These are phyloP conservation scores for Xylaria sp. DNA, from an alignment of 2,329 filamentous ascomycete species.

Conservation along the genomic window DNA sequence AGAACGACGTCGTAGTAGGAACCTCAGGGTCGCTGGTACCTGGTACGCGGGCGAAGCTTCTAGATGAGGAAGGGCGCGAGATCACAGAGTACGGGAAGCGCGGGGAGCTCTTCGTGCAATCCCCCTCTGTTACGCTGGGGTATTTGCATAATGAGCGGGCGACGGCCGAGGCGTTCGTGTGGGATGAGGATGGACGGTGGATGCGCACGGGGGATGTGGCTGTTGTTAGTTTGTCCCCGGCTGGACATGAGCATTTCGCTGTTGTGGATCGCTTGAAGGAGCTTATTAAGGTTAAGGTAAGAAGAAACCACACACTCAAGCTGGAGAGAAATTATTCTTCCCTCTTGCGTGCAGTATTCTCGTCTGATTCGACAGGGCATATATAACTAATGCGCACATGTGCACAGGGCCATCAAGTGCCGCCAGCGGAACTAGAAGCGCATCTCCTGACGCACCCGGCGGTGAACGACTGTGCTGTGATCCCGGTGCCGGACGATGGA, in stretches of 20 bases:
- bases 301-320: conserved; percentile 4
- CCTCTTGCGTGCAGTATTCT: neutral
- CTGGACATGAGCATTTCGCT: conserved; percentile 82
- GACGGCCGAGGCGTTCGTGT: conserved; percentile 80
- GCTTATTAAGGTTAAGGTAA: conserved; percentile 64
- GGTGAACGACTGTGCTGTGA: conserved; percentile 83
- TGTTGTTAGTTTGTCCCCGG: conserved; percentile 70
- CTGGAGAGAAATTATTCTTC: neutral
- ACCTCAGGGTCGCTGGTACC: conserved; percentile 78
- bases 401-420: conserved; percentile 77
- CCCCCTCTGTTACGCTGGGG: conserved; percentile 80
- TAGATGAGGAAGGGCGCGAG: conserved; percentile 76
- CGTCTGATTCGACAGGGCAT: too few relatives aligned
- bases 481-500: conserved; percentile 72
- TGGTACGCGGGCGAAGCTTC: conserved; percentile 71
- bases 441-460: conserved; percentile 79
- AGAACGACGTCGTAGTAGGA: conserved; percentile 74
- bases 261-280: conserved; percentile 79
- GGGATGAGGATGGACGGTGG: conserved; percentile 75
- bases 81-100: conserved; percentile 73
- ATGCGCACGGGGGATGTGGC: conserved; percentile 89
- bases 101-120: conserved; percentile 83
- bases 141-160: conserved; percentile 90
- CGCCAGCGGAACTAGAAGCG: conserved; percentile 84
- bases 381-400: neutral